Evolutionary conservation across 306 rosid genomes (phyloP), one percentile per base, ranked within the genome.

Genomic region (Dryas drummondii): DNA sequence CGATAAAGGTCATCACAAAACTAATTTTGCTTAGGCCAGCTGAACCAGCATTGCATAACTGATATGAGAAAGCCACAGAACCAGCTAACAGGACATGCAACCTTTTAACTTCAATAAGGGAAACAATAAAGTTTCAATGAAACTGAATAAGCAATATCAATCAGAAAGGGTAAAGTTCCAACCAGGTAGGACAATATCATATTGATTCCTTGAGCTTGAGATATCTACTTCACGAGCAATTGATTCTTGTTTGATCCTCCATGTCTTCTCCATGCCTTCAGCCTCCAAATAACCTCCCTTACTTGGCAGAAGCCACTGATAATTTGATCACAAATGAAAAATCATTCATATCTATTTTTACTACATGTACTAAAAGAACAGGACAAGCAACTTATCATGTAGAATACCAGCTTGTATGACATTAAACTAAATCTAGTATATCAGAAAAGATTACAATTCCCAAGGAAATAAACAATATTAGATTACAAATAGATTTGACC

Each of bases 231-330:
- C 97, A 5, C 17, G 74, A 47, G 86, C 83, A 81, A 94, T 85
- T 17, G 88, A 71, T 62, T 86, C 93, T 69, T 94, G 98, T 79
- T 79, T 94, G 72, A 88, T 74, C 79, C 88, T 87, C 87, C 88
- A 87, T 6, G 97, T 87, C 82, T 90, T 90, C 89, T 91, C 98
- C 67, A 90, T 50, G 32, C 97, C 98, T 81, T 91, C 97, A 60
- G 90, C 46, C 89, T 90, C 97, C 77, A 94, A 80, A 82, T 74
- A 92, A 60, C 97, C 97, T 54, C 86, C 93, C 74, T 88, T 93
- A 47, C 87, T 86, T 26, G 98, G 98, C 88, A 78, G 85, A 75
- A 94, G 90, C 96, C 96, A 94, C 98, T 94, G 78, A 78, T 68
- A 46, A 26, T 58, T 57, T 27, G n/a, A 72, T 27, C 26, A 72